A percentile compares a stretch with the other conserved stretches of the same genome.
phyloP scores from a whole-genome alignment of 495 filamentous ascomycete genomes.

The Aspergillus steynii region DNA sequence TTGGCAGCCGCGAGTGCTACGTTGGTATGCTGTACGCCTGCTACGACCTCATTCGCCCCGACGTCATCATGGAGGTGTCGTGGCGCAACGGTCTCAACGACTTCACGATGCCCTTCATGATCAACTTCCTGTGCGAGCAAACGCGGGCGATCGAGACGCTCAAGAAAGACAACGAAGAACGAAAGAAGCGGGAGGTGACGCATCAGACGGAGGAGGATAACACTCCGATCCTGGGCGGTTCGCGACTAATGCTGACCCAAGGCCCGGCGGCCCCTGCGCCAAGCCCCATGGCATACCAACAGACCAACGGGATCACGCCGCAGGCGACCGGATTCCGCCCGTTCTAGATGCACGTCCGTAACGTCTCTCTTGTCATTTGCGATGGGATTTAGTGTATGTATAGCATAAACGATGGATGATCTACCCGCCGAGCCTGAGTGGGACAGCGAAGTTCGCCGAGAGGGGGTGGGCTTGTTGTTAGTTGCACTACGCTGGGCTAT shows the following conservation, averaged over 20 bases:
- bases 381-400: conserved; percentile 32
- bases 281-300: conserved; percentile 64
- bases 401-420: conserved; percentile 44
- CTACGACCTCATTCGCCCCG: conserved; percentile 93
- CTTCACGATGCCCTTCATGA: conserved; percentile 99
- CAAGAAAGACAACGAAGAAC: conserved; percentile 96
- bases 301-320: conserved; percentile 78
- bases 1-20: conserved; percentile 98
- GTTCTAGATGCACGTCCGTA: conserved; percentile 45
- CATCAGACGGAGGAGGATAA: conserved; percentile 89
- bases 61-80: conserved; percentile 91
- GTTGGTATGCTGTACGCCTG: conserved; percentile 98
- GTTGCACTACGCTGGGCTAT: neutral
- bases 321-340: conserved; percentile 74
- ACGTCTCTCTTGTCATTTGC: conserved; percentile 11
- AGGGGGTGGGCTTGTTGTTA: neutral
- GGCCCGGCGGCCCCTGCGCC: conserved; percentile 60
- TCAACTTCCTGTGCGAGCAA: conserved; percentile 93
- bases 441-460: conserved; percentile 1
- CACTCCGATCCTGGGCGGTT: conserved; percentile 88
- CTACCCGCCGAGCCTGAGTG: conserved; percentile 8
- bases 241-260: conserved; percentile 97
- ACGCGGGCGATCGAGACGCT: conserved; percentile 79
- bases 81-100: conserved; percentile 95
- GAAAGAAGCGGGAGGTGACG: conserved; percentile 83